Evolutionary conservation across 495 filamentous ascomycete species (phyloP).

Genomic region (Staphylotrichum tortipilum): DNA sequence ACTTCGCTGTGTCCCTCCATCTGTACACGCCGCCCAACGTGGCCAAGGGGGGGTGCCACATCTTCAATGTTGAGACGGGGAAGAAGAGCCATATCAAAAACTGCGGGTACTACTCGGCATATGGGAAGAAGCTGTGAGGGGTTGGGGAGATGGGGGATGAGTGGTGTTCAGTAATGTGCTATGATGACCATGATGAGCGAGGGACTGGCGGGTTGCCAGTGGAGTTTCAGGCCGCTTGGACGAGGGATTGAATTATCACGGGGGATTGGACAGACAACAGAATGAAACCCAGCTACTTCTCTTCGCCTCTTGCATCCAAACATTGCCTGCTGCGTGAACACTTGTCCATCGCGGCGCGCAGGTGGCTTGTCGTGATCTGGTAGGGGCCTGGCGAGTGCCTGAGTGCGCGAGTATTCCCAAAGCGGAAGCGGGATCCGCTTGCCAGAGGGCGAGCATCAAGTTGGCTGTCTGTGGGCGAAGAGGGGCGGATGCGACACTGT

Average conservation of each 20-base stretch:
- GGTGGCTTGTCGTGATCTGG: not conserved
- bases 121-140: conserved; percentile 36
- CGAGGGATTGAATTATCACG: not conserved
- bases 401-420: not conserved
- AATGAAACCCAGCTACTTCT: too few species aligned
- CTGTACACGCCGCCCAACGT: conserved; percentile 89
- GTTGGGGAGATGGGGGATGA: not conserved
- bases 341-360: not conserved
- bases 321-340: not conserved
- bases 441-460: too few species aligned
- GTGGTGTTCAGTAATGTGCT: too few species aligned
- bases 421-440: not conserved
- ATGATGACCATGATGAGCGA: not conserved
- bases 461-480: too few species aligned
- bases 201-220: not conserved
- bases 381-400: not conserved
- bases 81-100: conserved; percentile 60
- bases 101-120: conserved; percentile 53
- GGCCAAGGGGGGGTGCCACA: conserved; percentile 60
- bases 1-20: conserved; percentile 80
- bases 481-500: conserved; percentile 5
- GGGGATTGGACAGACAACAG: not conserved
- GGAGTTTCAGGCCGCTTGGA: not conserved
- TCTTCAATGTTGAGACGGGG: conserved; percentile 65
- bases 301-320: not conserved